Evolutionary conservation across 139 green algal species (phyloP).

Genomic region (Monoraphidium neglectum): DNA sequence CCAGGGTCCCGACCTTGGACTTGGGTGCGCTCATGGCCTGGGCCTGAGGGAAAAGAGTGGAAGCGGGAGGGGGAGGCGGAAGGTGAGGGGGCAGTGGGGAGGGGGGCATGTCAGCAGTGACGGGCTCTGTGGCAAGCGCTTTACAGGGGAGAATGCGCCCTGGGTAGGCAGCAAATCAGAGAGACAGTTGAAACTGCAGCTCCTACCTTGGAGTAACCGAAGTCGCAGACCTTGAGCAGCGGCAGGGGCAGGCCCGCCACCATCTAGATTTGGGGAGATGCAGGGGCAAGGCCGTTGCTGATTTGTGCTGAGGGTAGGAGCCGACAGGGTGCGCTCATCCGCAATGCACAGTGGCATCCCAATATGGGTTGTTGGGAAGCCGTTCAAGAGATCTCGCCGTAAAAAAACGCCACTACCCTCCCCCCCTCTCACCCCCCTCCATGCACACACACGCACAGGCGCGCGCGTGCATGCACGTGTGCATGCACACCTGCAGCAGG

Average conservation of each 20-base stretch:
- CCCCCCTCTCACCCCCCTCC: too few relatives aligned
- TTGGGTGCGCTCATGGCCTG: constrained; percentile 84
- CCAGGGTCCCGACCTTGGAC: constrained; percentile 67
- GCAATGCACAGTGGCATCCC: too few relatives aligned
- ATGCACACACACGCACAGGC: too few relatives aligned
- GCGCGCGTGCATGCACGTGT: constrained; percentile 28
- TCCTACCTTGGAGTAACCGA: constrained; percentile 90
- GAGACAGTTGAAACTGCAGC: too few relatives aligned
- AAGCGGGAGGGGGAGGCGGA: not conserved
- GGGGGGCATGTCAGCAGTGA: not conserved
- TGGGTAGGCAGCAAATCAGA: not conserved
- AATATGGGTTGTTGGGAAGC: too few relatives aligned
- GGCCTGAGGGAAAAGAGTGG: too few relatives aligned
- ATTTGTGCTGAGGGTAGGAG: too few relatives aligned
- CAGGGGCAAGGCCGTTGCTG: too few relatives aligned
- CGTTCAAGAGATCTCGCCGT: too few relatives aligned
- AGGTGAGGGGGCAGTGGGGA: not conserved
- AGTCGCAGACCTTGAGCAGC: constrained; percentile 98
- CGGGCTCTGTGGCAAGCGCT: not conserved
- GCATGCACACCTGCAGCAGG: constrained; percentile 82
- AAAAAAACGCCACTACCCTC: too few relatives aligned
- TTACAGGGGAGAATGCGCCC: not conserved
- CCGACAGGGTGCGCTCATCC: too few relatives aligned
- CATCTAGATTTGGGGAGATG: constrained; percentile 9
- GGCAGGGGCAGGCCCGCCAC: constrained; percentile 59